Evolutionary conservation across 1,284 basidiomycete genomes (phyloP), one percentile per base, ranked within the genome.

Genomic region (Ustilago crameri): DNA sequence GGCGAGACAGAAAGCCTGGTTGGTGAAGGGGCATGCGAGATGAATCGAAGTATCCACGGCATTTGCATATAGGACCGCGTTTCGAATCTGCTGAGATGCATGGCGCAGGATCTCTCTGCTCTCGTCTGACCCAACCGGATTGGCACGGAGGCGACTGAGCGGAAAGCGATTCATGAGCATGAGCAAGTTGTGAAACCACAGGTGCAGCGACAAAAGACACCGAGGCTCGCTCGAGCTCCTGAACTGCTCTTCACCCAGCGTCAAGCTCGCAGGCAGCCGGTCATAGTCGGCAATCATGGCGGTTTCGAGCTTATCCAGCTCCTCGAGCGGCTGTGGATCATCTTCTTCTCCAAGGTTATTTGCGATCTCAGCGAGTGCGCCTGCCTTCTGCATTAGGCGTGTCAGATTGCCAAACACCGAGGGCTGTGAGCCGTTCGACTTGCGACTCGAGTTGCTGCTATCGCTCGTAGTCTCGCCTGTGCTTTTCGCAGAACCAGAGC

Each of bases 341-440:
- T 53, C 40, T 9, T 53, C 51, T 17, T 53, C 51, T 14, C 43
- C 41, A 1, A 53, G 51, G n/a, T 53, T 53, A 41, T 53, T 53
- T 23, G 51, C 51, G 32, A 53, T 53, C 27, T 53, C 51, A 18
- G 51, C 51, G 1, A 53, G 17, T 0, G 51, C 51, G 12, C 51
- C 51, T 17, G 51, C 51, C 42, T 35, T 32, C 3, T 53, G 51
- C 51, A 53, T 53, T 18, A 53, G 41, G 12, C 51, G 51, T 7
- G 51, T 53, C 12, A 53, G 34, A 18, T 53, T 26, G 14, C 41
- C 51, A 37, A 53, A 53, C 9, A 53, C 34, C 18, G 51, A 53
- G 9, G 47, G 47, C 4, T 18, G 47, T 1, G 22, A 23, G 0
- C 32, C 2, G 14, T 30, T 18, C 0, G 47, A 49, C 15, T 24